phyloP scores from a whole-genome alignment of 257 asterid species.

The Solanum appendiculatum region DNA sequence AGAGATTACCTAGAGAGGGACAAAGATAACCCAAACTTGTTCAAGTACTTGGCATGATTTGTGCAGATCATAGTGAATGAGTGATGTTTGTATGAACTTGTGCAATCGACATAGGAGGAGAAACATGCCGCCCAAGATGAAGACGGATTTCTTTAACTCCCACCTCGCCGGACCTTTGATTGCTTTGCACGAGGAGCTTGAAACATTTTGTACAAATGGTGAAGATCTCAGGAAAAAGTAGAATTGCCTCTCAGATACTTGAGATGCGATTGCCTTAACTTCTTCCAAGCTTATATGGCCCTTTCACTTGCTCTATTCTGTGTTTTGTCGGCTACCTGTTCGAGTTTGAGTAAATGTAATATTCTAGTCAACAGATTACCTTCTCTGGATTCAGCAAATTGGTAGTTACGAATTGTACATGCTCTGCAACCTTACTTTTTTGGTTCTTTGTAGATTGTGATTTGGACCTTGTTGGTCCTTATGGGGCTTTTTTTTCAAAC shows the following conservation, averaged over 20 bases:
- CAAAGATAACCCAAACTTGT: conserved; percentile 84
- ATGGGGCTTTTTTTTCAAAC: not conserved
- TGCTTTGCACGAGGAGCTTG: conserved; percentile 6
- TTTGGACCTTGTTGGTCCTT: not conserved
- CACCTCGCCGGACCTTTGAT: not conserved
- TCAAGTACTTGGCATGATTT: conserved; percentile 90
- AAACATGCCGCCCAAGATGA: not conserved
- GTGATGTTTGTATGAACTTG: not conserved
- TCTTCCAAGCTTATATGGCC: not conserved
- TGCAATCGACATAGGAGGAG: not conserved
- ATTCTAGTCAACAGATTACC: not conserved
- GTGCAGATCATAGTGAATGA: not conserved
- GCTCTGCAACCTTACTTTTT: not conserved
- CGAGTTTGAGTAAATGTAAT: not conserved
- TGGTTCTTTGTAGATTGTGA: not conserved
- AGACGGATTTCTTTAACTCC: conserved; percentile 5
- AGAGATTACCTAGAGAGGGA: conserved; percentile 93
- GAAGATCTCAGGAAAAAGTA: not conserved
- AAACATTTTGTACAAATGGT: conserved; percentile 7
- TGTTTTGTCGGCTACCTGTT: not conserved
- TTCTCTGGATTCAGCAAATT: too few species aligned
- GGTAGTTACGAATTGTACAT: too few species aligned
- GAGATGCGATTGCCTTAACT: not conserved
- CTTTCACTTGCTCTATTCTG: not conserved
- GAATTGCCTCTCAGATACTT: not conserved